These are phyloP conservation scores for Platismatia glauca DNA, from an alignment of 495 filamentous ascomycete genomes.

Conservation along the genomic window DNA sequence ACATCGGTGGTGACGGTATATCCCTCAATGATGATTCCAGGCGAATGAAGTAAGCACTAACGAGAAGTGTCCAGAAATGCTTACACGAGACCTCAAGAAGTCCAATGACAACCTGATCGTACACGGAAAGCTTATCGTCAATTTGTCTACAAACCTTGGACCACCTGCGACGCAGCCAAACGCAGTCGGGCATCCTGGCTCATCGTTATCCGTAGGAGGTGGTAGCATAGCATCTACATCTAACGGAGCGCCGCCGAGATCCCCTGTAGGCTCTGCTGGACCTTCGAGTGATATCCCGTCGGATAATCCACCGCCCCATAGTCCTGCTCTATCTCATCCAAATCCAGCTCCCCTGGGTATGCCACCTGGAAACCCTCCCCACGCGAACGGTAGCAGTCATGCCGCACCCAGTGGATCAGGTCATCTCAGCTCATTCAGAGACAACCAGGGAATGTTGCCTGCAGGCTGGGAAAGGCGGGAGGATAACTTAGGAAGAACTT, in stretches of 20 bases:
- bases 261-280: conserved; percentile 16
- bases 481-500: conserved; percentile 94
- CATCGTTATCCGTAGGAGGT: conserved; percentile 20
- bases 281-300: conserved; percentile 13
- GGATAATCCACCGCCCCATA: conserved; percentile 28
- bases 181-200: conserved; percentile 28
- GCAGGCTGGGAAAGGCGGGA: conserved; percentile 94
- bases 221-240: conserved; percentile 17
- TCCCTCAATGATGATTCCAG: conserved; percentile 11
- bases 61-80: conserved; percentile 58
- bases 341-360: conserved; percentile 34
- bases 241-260: conserved; percentile 24
- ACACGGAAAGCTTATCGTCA: conserved; percentile 94
- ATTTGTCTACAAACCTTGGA: conserved; percentile 80
- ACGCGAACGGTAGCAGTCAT: conserved; percentile 30
- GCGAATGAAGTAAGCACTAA: conserved; percentile 3
- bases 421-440: conserved; percentile 87
- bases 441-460: conserved; percentile 83
- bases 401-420: conserved; percentile 33
- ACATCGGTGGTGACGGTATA: conserved; percentile 84
- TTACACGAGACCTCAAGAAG: conserved; percentile 96
- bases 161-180: conserved; percentile 41
- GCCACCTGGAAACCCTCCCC: conserved; percentile 35
- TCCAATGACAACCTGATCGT: conserved; percentile 97
- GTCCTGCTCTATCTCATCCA: conserved; percentile 31